Evolutionary conservation across 2,329 filamentous ascomycete species (phyloP).

Genomic region (Sporothrix humicola): DNA sequence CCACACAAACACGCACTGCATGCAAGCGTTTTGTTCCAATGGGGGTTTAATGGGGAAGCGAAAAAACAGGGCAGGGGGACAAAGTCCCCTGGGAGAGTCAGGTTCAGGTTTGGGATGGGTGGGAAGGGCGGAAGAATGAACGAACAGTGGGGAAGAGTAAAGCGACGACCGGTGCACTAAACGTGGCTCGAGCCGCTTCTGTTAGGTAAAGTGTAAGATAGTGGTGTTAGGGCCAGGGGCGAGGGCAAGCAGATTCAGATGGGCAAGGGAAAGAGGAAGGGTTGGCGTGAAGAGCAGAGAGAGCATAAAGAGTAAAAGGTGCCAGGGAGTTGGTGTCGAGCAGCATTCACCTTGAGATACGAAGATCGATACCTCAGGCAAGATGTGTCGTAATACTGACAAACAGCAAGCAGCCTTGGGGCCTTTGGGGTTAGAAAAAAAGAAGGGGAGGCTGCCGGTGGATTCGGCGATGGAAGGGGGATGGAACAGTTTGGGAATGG

Average conservation of each 20-base stretch:
- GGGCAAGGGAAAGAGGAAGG: background rate
- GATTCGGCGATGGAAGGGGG: conserved; percentile 25
- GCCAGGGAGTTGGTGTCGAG: background rate
- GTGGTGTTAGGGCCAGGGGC: conserved; percentile 29
- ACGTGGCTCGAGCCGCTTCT: conserved; percentile 36
- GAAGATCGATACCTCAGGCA: background rate
- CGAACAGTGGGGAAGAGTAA: conserved; percentile 32
- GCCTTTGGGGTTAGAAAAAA: background rate
- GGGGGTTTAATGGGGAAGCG: background rate
- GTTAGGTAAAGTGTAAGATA: conserved; percentile 31
- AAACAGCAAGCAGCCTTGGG: background rate
- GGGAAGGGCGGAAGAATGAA: conserved; percentile 33
- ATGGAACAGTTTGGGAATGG: conserved; percentile 36
- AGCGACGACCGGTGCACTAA: conserved; percentile 25
- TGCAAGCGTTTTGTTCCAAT: background rate
- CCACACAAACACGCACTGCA: no score
- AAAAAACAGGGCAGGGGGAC: conserved; percentile 26
- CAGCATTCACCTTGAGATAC: background rate
- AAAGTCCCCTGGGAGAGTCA: background rate
- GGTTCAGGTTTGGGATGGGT: conserved; percentile 30
- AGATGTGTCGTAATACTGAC: conserved; percentile 9
- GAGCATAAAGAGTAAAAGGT: background rate
- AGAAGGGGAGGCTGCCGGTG: conserved; percentile 25
- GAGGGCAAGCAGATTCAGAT: background rate
- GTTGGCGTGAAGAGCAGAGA: background rate